Base-by-base conservation (phyloP, 225 moss, liverwort and hornwort genomes). In the Physcomitrellopsis africana region DNA sequence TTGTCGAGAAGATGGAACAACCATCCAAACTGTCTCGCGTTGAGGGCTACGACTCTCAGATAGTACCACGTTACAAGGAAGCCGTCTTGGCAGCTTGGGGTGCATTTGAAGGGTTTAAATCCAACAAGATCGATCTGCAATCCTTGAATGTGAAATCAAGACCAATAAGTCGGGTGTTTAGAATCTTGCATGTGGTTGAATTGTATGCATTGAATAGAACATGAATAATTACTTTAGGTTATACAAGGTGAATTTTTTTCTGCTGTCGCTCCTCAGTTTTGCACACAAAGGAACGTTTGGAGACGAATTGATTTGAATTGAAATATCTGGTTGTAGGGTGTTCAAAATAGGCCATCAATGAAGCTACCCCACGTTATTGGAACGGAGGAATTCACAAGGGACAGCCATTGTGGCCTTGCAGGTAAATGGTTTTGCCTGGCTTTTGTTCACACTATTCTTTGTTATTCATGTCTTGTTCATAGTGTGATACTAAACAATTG, bases 11-110 rank as follows among this genome's bases (percentile, higher is more conserved):
- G 70, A 42, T 72, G 60, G 94, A 81, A 82, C 86, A 85, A 74
- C 85, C 73, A 60, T 47, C 53, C 48, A 89, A 66, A 73, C 81
- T 81, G 58, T 79, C 80, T 16, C 85, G 85, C 37, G 81, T 81
- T 27, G 97, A 92, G 78, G 82, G 80, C 73, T 99, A 99, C 45
- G 95, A 99, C 44, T 78, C 88, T 72, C 83, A 92, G 74, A 95
- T 95, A 51, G 63, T 95, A 56, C 97, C 93, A 47, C 90, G 94
- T 46, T 99, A 95, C 66, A 95, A 90, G 75, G 94, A 94, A 68
- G 97, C 97, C 44, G 88, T 95, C 24, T 76, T 91, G 72, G 75
- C 72, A 59, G 97, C 97, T 65, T 99, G 97, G 97, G 77, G 84
- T 81, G 86, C 91, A n/a, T 93, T 90, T 80, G 70, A 87, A 79